Percentiles rank a stretch among this genome's conserved stretches.
Evolutionary conservation across 495 filamentous ascomycete genomes (phyloP).

Genomic region (Stereocaulon alpinum): DNA sequence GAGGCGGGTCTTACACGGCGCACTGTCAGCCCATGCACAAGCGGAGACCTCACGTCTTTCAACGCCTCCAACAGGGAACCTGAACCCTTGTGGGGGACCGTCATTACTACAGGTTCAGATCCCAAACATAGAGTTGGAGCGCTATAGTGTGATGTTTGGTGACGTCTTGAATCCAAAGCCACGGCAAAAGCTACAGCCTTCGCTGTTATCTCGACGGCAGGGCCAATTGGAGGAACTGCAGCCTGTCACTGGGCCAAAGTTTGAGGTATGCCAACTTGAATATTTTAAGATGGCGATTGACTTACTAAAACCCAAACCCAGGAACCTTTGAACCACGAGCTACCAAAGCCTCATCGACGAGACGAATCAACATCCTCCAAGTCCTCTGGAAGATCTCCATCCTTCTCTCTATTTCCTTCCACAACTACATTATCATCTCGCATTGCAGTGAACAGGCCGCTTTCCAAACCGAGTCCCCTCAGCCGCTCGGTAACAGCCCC

Average conservation of each 20-base stretch:
- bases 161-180: constrained; percentile 48
- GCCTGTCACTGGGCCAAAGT: constrained; percentile 36
- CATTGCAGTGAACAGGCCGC: constrained; percentile 29
- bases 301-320: not conserved
- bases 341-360: constrained; percentile 32
- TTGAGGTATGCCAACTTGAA: constrained; percentile 21
- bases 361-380: constrained; percentile 46
- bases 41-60: not conserved
- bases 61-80: not conserved
- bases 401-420: constrained; percentile 54
- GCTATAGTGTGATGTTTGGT: constrained; percentile 93
- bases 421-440: constrained; percentile 35
- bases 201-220: constrained; percentile 56
- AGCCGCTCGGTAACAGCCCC: constrained; percentile 52
- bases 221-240: constrained; percentile 56
- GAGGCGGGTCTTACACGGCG: constrained; percentile 1
- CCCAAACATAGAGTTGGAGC: constrained; percentile 67
- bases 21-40: not conserved
- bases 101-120: constrained; percentile 63
- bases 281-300: constrained; percentile 6
- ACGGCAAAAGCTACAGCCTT: constrained; percentile 2
- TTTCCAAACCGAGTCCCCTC: constrained; percentile 36
- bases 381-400: constrained; percentile 42
- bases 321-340: not conserved
- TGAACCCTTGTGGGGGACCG: not conserved